phyloP scores from a whole-genome alignment of 305 asterid genomes.

The Fraxinus platypoda region DNA sequence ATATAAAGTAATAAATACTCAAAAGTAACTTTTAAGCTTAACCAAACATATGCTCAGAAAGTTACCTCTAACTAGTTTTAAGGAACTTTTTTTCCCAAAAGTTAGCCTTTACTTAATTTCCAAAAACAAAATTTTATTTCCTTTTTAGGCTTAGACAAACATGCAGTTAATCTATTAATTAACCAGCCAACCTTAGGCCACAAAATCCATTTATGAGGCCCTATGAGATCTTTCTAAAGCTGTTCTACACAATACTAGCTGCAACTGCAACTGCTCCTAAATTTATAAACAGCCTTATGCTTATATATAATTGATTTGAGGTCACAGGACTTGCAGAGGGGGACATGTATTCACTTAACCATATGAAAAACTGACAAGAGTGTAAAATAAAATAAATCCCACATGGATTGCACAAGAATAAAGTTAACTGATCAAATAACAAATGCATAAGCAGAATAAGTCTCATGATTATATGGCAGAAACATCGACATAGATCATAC shows the following conservation, averaged over 20 bases:
- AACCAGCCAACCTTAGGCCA: conserved; percentile 9
- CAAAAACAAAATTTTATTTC: neutral
- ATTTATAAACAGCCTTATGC: neutral
- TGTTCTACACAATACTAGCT: neutral
- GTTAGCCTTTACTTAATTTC: neutral
- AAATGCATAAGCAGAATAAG: conserved; percentile 26
- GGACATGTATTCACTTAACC: neutral
- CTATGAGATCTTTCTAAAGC: neutral
- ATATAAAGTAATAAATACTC: neutral
- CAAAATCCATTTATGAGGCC: neutral
- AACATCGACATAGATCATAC: conserved; percentile 54
- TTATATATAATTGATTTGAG: neutral
- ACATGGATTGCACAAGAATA: neutral
- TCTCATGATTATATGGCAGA: conserved; percentile 13
- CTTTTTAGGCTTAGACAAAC: neutral
- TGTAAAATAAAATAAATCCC: neutral
- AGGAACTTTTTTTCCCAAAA: neutral
- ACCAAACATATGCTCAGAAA: neutral
- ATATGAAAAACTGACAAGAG: neutral
- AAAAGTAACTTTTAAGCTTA: neutral
- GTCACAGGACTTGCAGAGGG: neutral
- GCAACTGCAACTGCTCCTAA: neutral
- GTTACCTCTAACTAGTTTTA: neutral
- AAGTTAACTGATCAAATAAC: neutral
- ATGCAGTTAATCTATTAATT: neutral